Percentiles rank a stretch among this genome's conserved stretches.
These are phyloP conservation scores for Chenopodium suecicum DNA, from an alignment of 148 eudicot genomes.

Conservation along the genomic window DNA sequence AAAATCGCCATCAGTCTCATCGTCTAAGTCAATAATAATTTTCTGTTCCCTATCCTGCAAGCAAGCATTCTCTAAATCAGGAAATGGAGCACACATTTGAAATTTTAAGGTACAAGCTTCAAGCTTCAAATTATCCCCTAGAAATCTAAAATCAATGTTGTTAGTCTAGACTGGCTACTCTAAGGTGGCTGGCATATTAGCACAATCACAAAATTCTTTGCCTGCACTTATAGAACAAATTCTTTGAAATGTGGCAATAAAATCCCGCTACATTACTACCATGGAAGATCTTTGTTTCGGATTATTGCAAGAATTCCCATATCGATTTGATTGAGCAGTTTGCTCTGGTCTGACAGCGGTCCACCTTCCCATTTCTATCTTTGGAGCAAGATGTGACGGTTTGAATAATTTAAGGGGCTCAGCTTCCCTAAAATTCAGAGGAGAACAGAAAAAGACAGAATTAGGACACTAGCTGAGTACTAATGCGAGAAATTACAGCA, in stretches of 20 bases:
- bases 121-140: not conserved
- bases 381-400: conserved; percentile 39
- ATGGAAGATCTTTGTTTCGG: conserved; percentile 41
- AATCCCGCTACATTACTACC: conserved; percentile 34
- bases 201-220: not conserved
- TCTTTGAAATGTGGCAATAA: not conserved
- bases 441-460: not conserved
- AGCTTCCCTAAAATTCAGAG: conserved; percentile 32
- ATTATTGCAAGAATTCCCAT: conserved; percentile 27
- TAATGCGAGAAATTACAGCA: not conserved
- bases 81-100: not conserved
- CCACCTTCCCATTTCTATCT: conserved; percentile 67
- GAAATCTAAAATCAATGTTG: not conserved
- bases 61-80: conserved; percentile 7
- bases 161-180: conserved; percentile 2
- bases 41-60: conserved; percentile 49
- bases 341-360: conserved; percentile 57
- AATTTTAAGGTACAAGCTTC: conserved; percentile 9
- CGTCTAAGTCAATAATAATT: conserved; percentile 54
- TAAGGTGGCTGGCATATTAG: not conserved
- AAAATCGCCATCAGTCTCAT: conserved; percentile 60
- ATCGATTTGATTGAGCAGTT: conserved; percentile 24
- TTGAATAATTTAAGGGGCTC: conserved; percentile 29
- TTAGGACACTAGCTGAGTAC: not conserved
- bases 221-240: not conserved